Conservation (phyloP, 1,284 basidiomycete genomes). For the Cryptococcus floricola region DNA sequence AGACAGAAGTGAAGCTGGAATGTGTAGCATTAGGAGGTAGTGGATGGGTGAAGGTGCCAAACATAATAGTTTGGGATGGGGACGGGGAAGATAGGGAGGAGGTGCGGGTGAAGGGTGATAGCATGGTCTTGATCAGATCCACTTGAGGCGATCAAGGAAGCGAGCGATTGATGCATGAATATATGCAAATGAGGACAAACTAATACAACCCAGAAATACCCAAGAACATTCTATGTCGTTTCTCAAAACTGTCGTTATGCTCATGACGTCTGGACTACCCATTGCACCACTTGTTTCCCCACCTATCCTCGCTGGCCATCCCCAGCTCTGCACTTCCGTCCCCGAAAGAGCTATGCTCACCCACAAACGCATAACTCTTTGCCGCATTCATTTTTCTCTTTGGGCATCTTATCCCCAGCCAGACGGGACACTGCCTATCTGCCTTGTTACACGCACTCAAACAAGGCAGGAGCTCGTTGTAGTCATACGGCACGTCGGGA, state of each 20-base stretch:
- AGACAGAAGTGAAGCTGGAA: constrained; percentile 19
- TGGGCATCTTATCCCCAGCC: constrained; percentile 70
- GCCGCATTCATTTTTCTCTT: constrained; percentile 60
- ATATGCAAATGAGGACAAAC: too few relatives aligned
- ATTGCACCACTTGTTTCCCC: constrained; percentile 79
- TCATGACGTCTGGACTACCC: constrained; percentile 11
- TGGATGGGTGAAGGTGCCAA: constrained; percentile 36
- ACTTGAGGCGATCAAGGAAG: not conserved
- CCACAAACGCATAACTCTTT: constrained; percentile 66
- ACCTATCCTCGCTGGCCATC: constrained; percentile 58
- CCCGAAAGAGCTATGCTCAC: constrained; percentile 58
- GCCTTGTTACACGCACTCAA: constrained; percentile 68
- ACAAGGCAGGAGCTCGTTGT: constrained; percentile 68
- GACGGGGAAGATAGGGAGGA: constrained; percentile 31
- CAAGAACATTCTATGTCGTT: not conserved
- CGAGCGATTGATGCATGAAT: too few relatives aligned
- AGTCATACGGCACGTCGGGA: constrained; percentile 45
- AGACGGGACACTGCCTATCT: constrained; percentile 70
- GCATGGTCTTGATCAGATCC: constrained; percentile 20
- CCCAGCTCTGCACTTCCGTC: constrained; percentile 55
- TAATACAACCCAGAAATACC: too few relatives aligned
- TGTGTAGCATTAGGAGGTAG: constrained; percentile 25
- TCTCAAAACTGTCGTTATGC: too few relatives aligned
- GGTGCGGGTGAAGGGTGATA: constrained; percentile 21
- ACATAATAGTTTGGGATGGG: constrained; percentile 33